These are phyloP conservation scores for Auriscalpium orientale DNA, from an alignment of 768 basidiomycete genomes.

Conservation along the genomic window DNA sequence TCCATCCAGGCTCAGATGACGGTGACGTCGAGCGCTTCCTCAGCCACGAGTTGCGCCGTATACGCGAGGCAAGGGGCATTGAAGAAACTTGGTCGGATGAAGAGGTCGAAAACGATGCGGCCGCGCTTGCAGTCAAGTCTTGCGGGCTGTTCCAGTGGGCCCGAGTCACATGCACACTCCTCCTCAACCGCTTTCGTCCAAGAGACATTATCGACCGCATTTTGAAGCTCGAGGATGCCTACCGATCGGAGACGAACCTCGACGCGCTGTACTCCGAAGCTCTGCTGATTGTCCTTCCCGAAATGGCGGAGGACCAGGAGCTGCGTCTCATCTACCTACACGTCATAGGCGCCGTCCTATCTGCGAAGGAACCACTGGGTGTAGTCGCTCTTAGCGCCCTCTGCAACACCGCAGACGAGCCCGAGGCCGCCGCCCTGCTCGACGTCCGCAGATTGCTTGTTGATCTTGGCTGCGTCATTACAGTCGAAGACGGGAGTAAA, in stretches of 20 bases:
- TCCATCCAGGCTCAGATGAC: constrained; percentile 1
- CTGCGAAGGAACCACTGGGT: constrained; percentile 4
- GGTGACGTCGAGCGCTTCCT: constrained; percentile 8
- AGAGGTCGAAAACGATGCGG: constrained; percentile 4
- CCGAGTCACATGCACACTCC: constrained; percentile 2
- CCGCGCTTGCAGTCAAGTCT: constrained; percentile 3
- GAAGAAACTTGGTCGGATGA: not conserved
- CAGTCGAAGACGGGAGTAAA: not conserved
- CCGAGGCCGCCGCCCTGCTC: not conserved
- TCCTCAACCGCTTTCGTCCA: not conserved
- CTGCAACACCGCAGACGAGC: not conserved
- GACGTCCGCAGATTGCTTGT: not conserved
- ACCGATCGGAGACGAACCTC: constrained; percentile 1
- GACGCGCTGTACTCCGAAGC: constrained; percentile 6
- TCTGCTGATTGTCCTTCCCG: constrained; percentile 2
- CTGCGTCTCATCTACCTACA: constrained; percentile 1
- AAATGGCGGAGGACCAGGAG: not conserved
- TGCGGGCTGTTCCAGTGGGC: constrained; percentile 17
- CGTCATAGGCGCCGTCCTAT: constrained; percentile 6
- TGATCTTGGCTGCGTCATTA: constrained; percentile 9
- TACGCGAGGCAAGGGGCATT: not conserved
- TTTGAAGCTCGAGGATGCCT: not conserved
- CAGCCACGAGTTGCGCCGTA: not conserved
- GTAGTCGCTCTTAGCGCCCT: constrained; percentile 2
- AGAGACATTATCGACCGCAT: constrained; percentile 5